Conservation (phyloP, 1,284 basidiomycete genomes). For the Ustilago bromivora region DNA sequence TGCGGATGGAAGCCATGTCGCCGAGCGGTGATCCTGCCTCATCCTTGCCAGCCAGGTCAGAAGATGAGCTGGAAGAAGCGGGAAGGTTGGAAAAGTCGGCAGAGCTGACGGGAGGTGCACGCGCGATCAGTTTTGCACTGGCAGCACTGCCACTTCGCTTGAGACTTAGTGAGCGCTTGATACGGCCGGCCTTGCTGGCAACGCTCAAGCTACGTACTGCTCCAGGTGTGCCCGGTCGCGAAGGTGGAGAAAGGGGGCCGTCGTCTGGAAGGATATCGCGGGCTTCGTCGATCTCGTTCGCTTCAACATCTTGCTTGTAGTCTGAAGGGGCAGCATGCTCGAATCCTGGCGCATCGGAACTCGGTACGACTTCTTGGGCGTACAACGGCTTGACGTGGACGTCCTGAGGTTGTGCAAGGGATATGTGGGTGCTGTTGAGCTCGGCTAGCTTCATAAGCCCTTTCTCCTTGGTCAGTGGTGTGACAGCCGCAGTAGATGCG, state of each 20-base stretch:
- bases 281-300: conserved; percentile 28
- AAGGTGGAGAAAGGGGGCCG: conserved; percentile 8
- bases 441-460: conserved; percentile 21
- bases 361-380: conserved; percentile 24
- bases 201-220: conserved; percentile 24
- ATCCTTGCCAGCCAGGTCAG: conserved; percentile 13
- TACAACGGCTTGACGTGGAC: conserved; percentile 17
- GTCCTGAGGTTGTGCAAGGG: not conserved
- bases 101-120: conserved; percentile 55
- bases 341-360: not conserved
- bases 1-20: conserved; percentile 38
- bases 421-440: conserved; percentile 10
- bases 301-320: conserved; percentile 1
- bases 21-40: conserved; percentile 14
- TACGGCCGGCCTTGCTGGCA: conserved; percentile 27
- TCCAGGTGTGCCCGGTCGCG: conserved; percentile 19
- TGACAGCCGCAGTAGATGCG: conserved; percentile 14
- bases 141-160: conserved; percentile 39
- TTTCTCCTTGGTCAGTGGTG: conserved; percentile 27
- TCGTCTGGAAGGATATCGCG: conserved; percentile 33
- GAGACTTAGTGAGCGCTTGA: conserved; percentile 50
- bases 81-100: conserved; percentile 46
- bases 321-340: not conserved
- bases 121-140: conserved; percentile 33
- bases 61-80: conserved; percentile 26